Conservation (phyloP, 2,329 filamentous ascomycete genomes). For the Fusarium praegraminearum region DNA sequence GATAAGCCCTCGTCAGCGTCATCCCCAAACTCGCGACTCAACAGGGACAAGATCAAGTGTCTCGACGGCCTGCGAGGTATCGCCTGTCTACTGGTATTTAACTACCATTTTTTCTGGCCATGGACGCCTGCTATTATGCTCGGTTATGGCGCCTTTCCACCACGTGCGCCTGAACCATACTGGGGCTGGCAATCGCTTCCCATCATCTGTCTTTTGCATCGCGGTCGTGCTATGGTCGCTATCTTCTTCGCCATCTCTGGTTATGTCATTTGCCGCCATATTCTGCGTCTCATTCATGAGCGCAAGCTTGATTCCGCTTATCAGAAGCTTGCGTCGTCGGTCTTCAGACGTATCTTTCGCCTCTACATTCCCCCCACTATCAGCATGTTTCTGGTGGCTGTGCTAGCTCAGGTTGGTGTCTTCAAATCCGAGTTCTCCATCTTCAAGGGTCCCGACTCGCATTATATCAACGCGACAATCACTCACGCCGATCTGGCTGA, state of each 20-base stretch:
- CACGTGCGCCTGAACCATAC: conserved; percentile 53
- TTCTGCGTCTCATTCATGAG: conserved; percentile 54
- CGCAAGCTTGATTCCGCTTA: conserved; percentile 53
- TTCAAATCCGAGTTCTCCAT: conserved; percentile 53
- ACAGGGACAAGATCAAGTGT: conserved; percentile 53
- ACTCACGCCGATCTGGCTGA: conserved; percentile 39
- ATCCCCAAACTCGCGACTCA: conserved; percentile 18
- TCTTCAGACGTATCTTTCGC: conserved; percentile 55
- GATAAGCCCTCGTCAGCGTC: conserved; percentile 26
- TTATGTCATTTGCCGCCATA: conserved; percentile 57
- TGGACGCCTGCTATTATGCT: conserved; percentile 57
- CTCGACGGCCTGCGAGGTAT: conserved; percentile 58
- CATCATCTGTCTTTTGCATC: conserved; percentile 56
- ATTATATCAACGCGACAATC: conserved; percentile 56
- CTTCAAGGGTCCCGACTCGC: conserved; percentile 54
- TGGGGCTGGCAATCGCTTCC: conserved; percentile 51
- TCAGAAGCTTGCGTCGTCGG: conserved; percentile 53
- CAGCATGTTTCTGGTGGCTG: conserved; percentile 56
- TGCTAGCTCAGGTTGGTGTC: conserved; percentile 54
- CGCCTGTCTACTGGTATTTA: conserved; percentile 58
- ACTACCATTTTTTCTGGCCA: conserved; percentile 58
- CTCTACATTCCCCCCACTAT: conserved; percentile 57
- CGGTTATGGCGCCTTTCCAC: conserved; percentile 55
- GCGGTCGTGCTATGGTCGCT: conserved; percentile 57
- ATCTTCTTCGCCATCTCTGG: conserved; percentile 60